phyloP scores from a whole-genome alignment of 257 asterid species.

The Verbascum thapsus region DNA sequence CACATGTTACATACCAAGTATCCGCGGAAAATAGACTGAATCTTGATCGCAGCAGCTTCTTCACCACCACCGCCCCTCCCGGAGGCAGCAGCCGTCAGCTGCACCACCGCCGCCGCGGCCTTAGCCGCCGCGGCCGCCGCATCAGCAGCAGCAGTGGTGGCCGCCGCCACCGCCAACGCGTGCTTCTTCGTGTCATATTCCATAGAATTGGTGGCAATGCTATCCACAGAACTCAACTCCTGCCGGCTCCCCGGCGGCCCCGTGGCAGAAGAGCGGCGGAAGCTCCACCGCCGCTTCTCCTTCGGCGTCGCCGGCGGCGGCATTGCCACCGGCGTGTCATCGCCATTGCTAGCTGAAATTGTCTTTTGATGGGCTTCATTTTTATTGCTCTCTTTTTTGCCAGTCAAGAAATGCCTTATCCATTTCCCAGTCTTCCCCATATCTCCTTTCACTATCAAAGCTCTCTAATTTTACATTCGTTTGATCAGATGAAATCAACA shows the following conservation, averaged over 20 bases:
- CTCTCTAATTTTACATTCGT: slow-evolving; percentile 13
- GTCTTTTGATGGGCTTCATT: slow-evolving; percentile 14
- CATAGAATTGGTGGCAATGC: neutral
- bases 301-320: slow-evolving; percentile 64
- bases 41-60: slow-evolving; percentile 68
- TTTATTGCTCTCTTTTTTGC: slow-evolving; percentile 52
- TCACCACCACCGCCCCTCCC: slow-evolving; percentile 36
- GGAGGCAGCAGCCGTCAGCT: slow-evolving; percentile 45
- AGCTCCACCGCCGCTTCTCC: slow-evolving; percentile 94
- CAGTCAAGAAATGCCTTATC: slow-evolving; percentile 68
- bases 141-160: slow-evolving; percentile 72
- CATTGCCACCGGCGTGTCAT: slow-evolving; percentile 49
- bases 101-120: slow-evolving; percentile 75
- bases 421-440: slow-evolving; percentile 96
- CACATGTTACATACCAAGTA: slow-evolving; percentile 74
- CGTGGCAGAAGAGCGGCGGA: slow-evolving; percentile 84
- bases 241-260: slow-evolving; percentile 41
- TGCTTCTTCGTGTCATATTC: slow-evolving; percentile 56
- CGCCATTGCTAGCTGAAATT: slow-evolving; percentile 13
- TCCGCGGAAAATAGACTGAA: slow-evolving; percentile 76
- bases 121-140: slow-evolving; percentile 72
- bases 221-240: slow-evolving; percentile 36
- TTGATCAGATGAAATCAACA: slow-evolving; percentile 36
- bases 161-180: slow-evolving; percentile 66
- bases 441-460: slow-evolving; percentile 46